Conservation (phyloP, 257 asterid species). For the Solanum medicagineum region DNA sequence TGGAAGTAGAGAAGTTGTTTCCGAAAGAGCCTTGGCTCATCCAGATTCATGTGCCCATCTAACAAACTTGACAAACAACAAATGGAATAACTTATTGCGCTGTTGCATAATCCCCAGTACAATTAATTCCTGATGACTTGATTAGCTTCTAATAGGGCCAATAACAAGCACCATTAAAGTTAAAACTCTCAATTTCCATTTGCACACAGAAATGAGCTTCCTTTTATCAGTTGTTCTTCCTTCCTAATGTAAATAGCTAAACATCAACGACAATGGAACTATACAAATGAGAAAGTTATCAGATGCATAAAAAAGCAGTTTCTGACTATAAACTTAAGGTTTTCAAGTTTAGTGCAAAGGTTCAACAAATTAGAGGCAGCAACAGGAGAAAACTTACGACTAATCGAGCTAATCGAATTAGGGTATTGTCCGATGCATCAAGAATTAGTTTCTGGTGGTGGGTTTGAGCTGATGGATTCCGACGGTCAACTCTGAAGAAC, state of each 20-base stretch:
- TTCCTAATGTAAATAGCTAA: neutral
- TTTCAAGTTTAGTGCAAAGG: too few relatives aligned
- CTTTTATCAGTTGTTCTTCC: neutral
- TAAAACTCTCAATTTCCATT: neutral
- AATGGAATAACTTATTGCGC: neutral
- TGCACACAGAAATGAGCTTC: neutral
- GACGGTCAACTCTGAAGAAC: constrained; percentile 36
- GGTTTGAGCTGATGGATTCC: constrained; percentile 8
- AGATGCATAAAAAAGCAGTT: constrained; percentile 47
- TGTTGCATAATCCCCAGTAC: neutral
- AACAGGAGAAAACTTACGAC: constrained; percentile 20
- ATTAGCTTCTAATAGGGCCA: neutral
- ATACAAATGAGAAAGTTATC: constrained; percentile 42
- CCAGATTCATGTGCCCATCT: neutral
- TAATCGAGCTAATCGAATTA: constrained; percentile 36
- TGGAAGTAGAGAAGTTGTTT: too few relatives aligned
- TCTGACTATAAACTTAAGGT: neutral
- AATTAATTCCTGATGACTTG: neutral
- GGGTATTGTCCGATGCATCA: constrained; percentile 49
- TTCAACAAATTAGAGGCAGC: neutral
- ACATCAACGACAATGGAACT: neutral
- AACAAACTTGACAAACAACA: neutral
- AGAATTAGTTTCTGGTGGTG: constrained; percentile 23
- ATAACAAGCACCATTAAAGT: neutral
- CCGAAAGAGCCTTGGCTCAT: neutral